phyloP scores from a whole-genome alignment of 257 asterid genomes.

The Apocynum venetum region DNA sequence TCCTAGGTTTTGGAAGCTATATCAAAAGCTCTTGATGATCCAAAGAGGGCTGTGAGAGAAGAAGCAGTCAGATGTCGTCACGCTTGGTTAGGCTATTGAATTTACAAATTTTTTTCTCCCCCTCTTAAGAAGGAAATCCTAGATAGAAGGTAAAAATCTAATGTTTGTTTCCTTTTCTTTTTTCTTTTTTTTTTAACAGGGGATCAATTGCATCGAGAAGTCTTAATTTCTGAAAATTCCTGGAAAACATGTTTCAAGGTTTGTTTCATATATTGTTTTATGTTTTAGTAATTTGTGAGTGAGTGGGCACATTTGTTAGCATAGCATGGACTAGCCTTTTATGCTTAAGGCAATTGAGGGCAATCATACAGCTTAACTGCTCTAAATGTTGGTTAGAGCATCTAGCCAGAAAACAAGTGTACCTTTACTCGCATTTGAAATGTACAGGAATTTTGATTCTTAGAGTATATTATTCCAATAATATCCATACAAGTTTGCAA shows the following conservation, averaged over 20 bases:
- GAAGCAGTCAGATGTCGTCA: conserved; percentile 91
- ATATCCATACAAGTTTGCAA: not conserved
- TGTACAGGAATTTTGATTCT: not conserved
- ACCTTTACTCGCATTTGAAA: not conserved
- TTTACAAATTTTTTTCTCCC: conserved; percentile 3
- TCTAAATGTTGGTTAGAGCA: not conserved
- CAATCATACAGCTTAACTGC: not conserved
- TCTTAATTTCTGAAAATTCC: conserved; percentile 31
- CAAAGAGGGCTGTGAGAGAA: conserved; percentile 77
- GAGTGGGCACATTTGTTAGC: not conserved
- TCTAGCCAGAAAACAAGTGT: not conserved
- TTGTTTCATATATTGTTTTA: not conserved
- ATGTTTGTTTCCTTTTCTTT: not conserved
- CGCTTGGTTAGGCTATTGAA: conserved; percentile 55
- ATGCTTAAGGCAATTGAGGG: not conserved
- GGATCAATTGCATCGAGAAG: conserved; percentile 53
- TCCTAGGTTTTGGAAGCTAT: conserved; percentile 73
- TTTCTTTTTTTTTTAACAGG: conserved; percentile 32
- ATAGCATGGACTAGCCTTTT: not conserved
- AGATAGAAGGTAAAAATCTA: not conserved
- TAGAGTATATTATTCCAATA: not conserved
- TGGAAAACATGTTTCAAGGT: conserved; percentile 21
- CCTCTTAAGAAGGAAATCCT: not conserved
- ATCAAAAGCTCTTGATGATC: conserved; percentile 79
- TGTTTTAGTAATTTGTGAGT: not conserved